Base-by-base conservation (phyloP, 164 flowering plant genomes). In the Kalanchoe fedtschenkoi region DNA sequence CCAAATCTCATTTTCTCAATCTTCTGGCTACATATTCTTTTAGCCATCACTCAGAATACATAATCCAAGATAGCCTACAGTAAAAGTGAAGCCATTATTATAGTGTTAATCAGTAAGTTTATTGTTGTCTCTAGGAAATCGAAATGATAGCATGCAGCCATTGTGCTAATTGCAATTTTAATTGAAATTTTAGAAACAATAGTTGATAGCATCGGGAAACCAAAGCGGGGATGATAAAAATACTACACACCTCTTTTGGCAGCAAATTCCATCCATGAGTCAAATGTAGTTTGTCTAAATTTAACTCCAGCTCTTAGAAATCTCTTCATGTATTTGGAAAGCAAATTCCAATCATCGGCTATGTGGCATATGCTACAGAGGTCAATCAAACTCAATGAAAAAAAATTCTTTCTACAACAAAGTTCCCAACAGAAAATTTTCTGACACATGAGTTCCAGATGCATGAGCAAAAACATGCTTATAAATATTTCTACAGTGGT, bases 251-350 rank as follows among this genome's bases (percentile, higher is more conserved):
- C 98, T 76, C 62, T 76, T 78, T 76, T 79, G 55, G 91, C 81
- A 77, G 96, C 89, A 77, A 89, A 89, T 37, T 83, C 80, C 95
- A 89, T 89, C 98, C 91, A 92, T 14, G 68, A 63, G 60, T 79
- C 85, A 74, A 80, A 84, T 38, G 98, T 55, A 56, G 87, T 75
- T 67, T 69, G 74, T 17, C 88, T 81, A 39, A 92, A 70, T 61
- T 80, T 89, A 22, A 82, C 87, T 66, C 89, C 85, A 47, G 81
- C 83, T 73, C 61, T 76, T 55, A 81, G 30, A 72, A 89, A 87
- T 71, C 73, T 83, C 63, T 77, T 83, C 0, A 88, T 72, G 67
- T 83, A 87, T 72, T 87, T 92, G 1, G 76, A 70, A 6, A 89
- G 71, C 70, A 87, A 70, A 60, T 74, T 71, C 95, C 95, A 92